Evolutionary conservation across 2,329 filamentous ascomycete genomes (phyloP), one percentile per base, ranked within the genome.

Genomic region (Colletotrichum orchidophilum): DNA sequence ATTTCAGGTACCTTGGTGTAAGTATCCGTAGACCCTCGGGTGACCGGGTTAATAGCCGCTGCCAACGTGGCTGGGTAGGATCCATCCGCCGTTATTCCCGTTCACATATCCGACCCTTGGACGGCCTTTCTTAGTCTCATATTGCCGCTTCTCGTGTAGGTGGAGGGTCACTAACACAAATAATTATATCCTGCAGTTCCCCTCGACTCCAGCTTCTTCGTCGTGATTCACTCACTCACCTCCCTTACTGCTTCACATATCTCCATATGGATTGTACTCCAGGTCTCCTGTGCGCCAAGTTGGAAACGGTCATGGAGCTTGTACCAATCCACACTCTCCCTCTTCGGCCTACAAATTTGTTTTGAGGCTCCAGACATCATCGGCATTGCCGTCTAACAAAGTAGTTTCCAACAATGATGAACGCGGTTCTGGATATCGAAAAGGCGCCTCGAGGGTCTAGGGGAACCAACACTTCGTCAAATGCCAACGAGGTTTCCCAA

Each of bases 71-170:
- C 52, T 46, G 39, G 39, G 27, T 58, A 24, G 39, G 27, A 49
- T 50, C 62, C 49, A 15, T 52, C n/a, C 42, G 26, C 50, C 15
- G 7, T 72, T 73, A 73, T 72, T 69, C 54, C 60, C 64, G 69
- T 58, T 46, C 26, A 53, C 59, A 57, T 65, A 59, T 62, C 66
- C 71, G 71, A 65, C 42, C 54, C 63, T 73, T 24, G 59, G 49
- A 62, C 42, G 42, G 59, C 12, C 42, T 50, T 7, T 8, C 26
- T 13, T 24, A 33, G 26, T 33, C 12, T 31, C 27, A 24, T 11
- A 33, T 29, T 61, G 29, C 42, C 39, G 39, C 33, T 24, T 61
- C 27, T 46, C 39, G 39, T 21, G 18, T 46, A 18, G 7, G 39
- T 46, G 39, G 39, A 13, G 7, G 27, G 39, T 12, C 39, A 50